phyloP scores from a whole-genome alignment of 306 rosid species.

The Rosa chinensis region DNA sequence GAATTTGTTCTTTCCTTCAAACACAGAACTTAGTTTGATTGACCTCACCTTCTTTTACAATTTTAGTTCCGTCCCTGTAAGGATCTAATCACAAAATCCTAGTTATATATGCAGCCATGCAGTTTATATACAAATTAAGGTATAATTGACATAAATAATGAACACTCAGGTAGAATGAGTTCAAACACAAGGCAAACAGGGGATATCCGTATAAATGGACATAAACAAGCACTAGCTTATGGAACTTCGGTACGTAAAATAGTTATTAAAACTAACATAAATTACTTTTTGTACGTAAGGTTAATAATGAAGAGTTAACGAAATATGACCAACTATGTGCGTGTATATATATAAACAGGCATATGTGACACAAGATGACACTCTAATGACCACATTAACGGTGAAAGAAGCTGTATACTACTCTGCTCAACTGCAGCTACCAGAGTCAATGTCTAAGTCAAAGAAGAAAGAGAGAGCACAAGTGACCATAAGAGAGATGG shows the following conservation, averaged over 20 bases:
- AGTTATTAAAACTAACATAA: neutral
- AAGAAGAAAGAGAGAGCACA: conserved; percentile 72
- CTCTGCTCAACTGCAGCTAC: conserved; percentile 66
- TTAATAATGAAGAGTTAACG: neutral
- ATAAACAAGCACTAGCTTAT: conserved; percentile 33
- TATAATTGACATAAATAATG: neutral
- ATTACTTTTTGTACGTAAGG: neutral
- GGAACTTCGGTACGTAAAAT: conserved; percentile 47
- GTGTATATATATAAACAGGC: conserved; percentile 23
- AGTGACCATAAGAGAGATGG: conserved; percentile 62
- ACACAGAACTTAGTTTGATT: too few species aligned
- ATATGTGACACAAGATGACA: conserved; percentile 54
- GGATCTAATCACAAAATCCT: too few species aligned
- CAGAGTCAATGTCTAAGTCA: conserved; percentile 49
- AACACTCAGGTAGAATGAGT: conserved; percentile 43
- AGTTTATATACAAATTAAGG: too few species aligned
- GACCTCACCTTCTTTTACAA: too few species aligned
- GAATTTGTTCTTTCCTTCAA: too few species aligned
- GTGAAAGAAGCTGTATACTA: conserved; percentile 62
- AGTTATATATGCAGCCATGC: too few species aligned
- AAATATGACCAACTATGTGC: neutral
- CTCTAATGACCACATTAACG: conserved; percentile 36
- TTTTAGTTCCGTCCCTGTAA: too few species aligned
- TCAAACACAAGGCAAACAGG: conserved; percentile 37
- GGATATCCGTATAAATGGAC: conserved; percentile 42